Evolutionary conservation across 305 asterid genomes (phyloP), one percentile per base, ranked within the genome.

Genomic region (Rubia tinctorum): DNA sequence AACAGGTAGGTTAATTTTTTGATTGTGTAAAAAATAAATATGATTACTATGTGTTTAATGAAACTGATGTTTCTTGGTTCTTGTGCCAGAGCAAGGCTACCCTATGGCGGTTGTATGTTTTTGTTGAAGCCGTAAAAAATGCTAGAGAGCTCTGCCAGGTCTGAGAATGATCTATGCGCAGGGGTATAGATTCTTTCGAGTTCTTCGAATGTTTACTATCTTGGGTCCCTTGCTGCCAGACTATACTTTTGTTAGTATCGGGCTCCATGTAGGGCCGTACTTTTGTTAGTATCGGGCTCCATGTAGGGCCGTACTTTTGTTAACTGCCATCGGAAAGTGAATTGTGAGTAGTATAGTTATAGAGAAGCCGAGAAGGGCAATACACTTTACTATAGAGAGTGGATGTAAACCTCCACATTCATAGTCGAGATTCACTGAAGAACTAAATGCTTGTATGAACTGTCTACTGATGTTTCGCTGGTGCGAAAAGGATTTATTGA

Each of bases 31-130:
- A 23, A 39, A 43, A 55, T n/a, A 7, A 53, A 53, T 6, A 17
- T 22, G 25, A 10, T 72, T 47, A 27, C 1, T 27, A 8, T 9
- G 30, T 17, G 44, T 11, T 27, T 5, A 53, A 17, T 17, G 6
- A 45, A 20, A 13, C 63, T 75, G 67, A 68, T 63, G 27, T 5
- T 40, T 43, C 69, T 58, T 4, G 3, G 56, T 27, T 39, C 71
- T 59, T 59, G 53, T 64, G 83, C 81, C 65, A 93, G 98, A 93
- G 86, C 72, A 82, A 80, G 14, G 82, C 59, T 37, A 87, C 92
- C 1, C 83, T 88, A 0, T 93, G 98, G 97, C 90, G 95, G 75
- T 73, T 91, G 78, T 83, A 87, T 78, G 85, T 78, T 88, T 93
- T 83, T 39, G 78, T 82, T 39, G 73, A 76, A 73, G 71, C 92